Conservation (phyloP, 2,329 filamentous ascomycete species). For the Pseudopithomyces chartarum region DNA sequence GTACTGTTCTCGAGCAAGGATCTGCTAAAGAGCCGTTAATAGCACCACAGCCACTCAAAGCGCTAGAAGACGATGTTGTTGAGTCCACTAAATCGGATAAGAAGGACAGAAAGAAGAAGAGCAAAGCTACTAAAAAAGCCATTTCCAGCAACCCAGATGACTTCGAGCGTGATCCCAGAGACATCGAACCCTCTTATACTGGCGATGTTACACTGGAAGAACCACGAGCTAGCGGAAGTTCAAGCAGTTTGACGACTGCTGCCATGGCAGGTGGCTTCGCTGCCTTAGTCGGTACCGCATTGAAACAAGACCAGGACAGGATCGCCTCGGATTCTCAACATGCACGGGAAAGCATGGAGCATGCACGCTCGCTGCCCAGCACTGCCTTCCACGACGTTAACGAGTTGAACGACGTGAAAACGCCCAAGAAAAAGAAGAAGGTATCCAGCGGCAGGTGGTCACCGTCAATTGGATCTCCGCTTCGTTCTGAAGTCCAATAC, state of each 20-base stretch:
- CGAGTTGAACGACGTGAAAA: constrained; percentile 42
- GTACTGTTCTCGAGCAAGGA: constrained; percentile 7
- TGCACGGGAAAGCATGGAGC: constrained; percentile 31
- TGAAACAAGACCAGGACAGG: constrained; percentile 41
- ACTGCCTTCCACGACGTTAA: constrained; percentile 42
- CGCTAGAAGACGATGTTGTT: background rate
- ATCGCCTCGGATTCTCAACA: constrained; percentile 34
- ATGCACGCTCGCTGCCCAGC: constrained; percentile 36
- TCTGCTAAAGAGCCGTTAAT: background rate
- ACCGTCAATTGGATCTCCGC: constrained; percentile 49
- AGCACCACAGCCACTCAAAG: constrained; percentile 11
- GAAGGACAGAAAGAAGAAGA: constrained; percentile 45
- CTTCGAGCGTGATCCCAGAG: constrained; percentile 38
- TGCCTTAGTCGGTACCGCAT: constrained; percentile 35
- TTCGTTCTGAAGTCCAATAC: constrained; percentile 51
- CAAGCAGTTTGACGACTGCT: constrained; percentile 20
- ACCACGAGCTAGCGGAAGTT: constrained; percentile 17
- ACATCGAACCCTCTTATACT: constrained; percentile 12
- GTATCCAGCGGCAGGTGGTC: constrained; percentile 48
- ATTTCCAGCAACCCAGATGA: constrained; percentile 38
- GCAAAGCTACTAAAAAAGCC: constrained; percentile 36
- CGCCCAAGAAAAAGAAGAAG: constrained; percentile 53
- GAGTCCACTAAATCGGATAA: constrained; percentile 39
- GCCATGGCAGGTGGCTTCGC: constrained; percentile 41
- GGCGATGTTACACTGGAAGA: constrained; percentile 11